Base-by-base conservation (phyloP, 768 basidiomycete species). In the Lyophyllum decastes region DNA sequence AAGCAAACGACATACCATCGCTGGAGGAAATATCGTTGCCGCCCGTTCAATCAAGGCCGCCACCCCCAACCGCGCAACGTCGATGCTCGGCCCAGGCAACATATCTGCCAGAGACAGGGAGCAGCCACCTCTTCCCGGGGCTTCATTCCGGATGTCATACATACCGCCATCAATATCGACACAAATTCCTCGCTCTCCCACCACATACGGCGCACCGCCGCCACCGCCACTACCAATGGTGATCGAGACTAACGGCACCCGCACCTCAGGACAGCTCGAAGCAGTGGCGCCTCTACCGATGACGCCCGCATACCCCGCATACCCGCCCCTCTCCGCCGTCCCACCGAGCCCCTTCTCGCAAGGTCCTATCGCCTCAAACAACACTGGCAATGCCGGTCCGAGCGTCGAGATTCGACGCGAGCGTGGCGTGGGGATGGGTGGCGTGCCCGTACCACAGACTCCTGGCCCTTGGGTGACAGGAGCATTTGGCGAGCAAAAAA, bases 271-370 rank as follows among this genome's bases (percentile, higher is more conserved):
- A 2, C 62, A 53, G 25, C 56, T 48, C 34, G 64, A 61, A 40
- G 60, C 60, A n/a, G 43, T 45, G 3, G 27, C 34, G 43, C 68
- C 72, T 1, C 84, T 88, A 0, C 77, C 78, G 44, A 59, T 59
- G 58, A 92, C 88, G 4, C 90, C 90, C 1, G 86, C 89, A 2
- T 90, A 90, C 64, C 89, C 90, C 14, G 79, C 88, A 1, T 92
- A 84, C 66, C 80, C 87, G 0, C 71, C 77, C 30, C 64, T 73
- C 35, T 76, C 76, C 7, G 73, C 81, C 19, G 59, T 77, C 1
- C 75, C 83, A 9, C 80, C 81, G 0, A 81, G 78, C 9, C 86
- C 88, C 2, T 74, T 81, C 58, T 80, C 82, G 30, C 82, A 86
- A 65, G 77, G 79, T 5, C 83, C 88, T 3, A 65, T 89, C 24